Base-by-base conservation (phyloP, 1,284 basidiomycete genomes). In the Trametes hirsuta region DNA sequence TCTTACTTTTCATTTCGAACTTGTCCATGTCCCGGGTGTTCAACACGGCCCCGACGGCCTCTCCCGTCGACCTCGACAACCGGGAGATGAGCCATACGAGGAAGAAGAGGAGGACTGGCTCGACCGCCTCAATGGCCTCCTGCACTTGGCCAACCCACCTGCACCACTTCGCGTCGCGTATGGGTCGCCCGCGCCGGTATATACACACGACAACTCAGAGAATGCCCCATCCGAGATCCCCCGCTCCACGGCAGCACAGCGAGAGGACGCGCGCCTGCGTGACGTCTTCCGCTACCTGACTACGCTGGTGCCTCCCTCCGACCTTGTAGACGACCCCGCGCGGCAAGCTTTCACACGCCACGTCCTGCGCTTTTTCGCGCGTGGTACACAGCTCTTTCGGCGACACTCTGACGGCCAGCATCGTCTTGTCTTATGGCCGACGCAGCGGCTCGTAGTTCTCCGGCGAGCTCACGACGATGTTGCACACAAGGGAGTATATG, bases 21-120 rank as follows among this genome's bases (percentile, higher is more conserved):
- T 77, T 1, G 62, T 71, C 0, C 77, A 77, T 55, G 70, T 80
- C 6, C 76, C 72, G 42, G 61, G 70, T 0, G 61, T 45, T 0
- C 48, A 58, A 5, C 71, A 75, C 15, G 76, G 72, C 0, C 72
- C 73, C 0, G 77, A 80, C 50, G 75, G 76, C 0, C 65, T 81
- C 0, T 79, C 77, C 0, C 54, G 74, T 12, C 62, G 74, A 24
- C 56, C 39, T 0, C 25, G 34, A 0, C 61, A 73, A 10, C 62
- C 59, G 1, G 69, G 65, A 0, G 69, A 74, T 14, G 34, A 30
- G 1, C 55, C 58, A 4, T 68, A 71, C 6, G 63, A 65, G 10
- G 73, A 75, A 18, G 67, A 71, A 6, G 59, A 62, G 52, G 74
- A 77, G 14, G 67, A 68, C 21, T 76, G 74, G 76, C 62, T 77